Evolutionary conservation across 1,284 basidiomycete species (phyloP).

Genomic region (Neolentinus lepideus): DNA sequence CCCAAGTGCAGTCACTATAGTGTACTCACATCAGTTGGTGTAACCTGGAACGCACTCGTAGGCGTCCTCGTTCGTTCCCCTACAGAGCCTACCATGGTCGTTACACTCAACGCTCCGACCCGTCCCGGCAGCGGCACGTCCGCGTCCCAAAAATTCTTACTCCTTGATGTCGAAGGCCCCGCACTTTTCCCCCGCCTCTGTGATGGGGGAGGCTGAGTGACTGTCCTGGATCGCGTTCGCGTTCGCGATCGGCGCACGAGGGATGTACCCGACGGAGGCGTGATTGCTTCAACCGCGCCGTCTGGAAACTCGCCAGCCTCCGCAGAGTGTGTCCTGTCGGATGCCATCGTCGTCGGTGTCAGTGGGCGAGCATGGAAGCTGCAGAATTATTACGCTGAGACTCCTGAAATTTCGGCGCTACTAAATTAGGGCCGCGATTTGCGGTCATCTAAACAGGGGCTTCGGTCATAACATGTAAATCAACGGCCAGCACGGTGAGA

Average conservation of each 20-base stretch:
- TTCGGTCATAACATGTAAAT: not conserved
- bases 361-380: not conserved
- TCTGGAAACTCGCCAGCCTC: not conserved
- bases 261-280: not conserved
- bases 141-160: not conserved
- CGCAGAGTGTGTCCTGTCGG: not conserved
- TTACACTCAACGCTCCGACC: not conserved
- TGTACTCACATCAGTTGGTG: not conserved
- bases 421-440: not conserved
- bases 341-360: not conserved
- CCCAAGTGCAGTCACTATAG: too few relatives aligned
- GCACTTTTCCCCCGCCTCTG: not conserved
- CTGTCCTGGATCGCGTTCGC: conserved; percentile 20
- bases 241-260: conserved; percentile 22
- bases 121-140: not conserved
- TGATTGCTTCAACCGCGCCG: not conserved
- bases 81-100: not conserved
- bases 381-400: not conserved
- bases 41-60: not conserved
- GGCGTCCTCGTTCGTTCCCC: not conserved
- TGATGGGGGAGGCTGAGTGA: conserved; percentile 2
- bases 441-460: not conserved
- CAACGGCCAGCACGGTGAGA: not conserved
- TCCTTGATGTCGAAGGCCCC: not conserved
- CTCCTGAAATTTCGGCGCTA: not conserved